Evolutionary conservation across 2,329 filamentous ascomycete genomes (phyloP).

Genomic region (Aspergillus sp.): DNA sequence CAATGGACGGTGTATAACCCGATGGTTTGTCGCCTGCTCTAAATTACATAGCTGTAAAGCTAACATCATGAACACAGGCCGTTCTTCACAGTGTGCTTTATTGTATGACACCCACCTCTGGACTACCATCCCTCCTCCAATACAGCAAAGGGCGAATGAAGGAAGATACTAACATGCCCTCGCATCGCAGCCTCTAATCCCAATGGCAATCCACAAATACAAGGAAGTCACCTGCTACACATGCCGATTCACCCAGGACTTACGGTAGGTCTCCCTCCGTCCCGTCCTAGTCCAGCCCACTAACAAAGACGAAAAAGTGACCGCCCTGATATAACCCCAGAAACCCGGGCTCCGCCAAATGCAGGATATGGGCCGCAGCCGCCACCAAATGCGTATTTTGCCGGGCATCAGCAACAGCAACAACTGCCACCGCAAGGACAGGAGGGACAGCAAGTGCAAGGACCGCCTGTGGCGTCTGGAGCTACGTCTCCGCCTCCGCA

Average conservation of each 20-base stretch:
- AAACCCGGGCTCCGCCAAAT: conserved; percentile 33
- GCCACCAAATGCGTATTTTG: conserved; percentile 23
- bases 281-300: neutral
- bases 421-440: conserved; percentile 6
- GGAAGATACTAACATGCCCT: conserved; percentile 8
- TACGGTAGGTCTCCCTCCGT: conserved; percentile 27
- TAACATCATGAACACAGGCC: conserved; percentile 29
- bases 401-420: conserved; percentile 8
- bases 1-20: conserved; percentile 44
- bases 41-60: neutral
- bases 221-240: conserved; percentile 42
- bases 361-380: conserved; percentile 27
- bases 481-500: conserved; percentile 15
- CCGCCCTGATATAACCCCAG: conserved; percentile 39
- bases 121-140: neutral
- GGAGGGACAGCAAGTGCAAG: conserved; percentile 18
- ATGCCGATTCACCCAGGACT: conserved; percentile 39
- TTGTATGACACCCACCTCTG: conserved; percentile 29
- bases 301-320: conserved; percentile 24
- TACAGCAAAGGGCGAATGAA: neutral
- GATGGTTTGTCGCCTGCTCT: conserved; percentile 35
- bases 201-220: conserved; percentile 40
- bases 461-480: conserved; percentile 13
- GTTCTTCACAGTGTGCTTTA: conserved; percentile 48
- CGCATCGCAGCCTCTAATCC: conserved; percentile 37